These are phyloP conservation scores for Zychaea mexicana DNA, from an alignment of 371 early-diverging fungal species.

Conservation along the genomic window DNA sequence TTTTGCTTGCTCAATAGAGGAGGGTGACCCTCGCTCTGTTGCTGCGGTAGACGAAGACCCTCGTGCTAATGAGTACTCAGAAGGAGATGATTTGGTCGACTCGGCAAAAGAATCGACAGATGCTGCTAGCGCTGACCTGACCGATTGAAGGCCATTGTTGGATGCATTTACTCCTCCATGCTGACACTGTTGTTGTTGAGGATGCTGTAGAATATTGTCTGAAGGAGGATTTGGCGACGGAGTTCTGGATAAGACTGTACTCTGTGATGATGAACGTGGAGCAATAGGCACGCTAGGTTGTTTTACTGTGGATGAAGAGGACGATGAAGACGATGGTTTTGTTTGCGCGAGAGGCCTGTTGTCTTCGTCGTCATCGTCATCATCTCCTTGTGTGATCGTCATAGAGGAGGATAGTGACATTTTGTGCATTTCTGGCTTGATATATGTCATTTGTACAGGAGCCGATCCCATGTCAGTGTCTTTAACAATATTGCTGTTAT, in stretches of 20 bases:
- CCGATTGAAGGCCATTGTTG: not conserved
- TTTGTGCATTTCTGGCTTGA: slow-evolving; percentile 35
- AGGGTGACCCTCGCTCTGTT: not conserved
- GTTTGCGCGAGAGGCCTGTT: slow-evolving; percentile 1
- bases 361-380: slow-evolving; percentile 7
- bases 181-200: not conserved
- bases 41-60: not conserved
- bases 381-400: not conserved
- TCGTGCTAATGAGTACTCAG: not conserved
- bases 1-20: not conserved
- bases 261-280: slow-evolving; percentile 1
- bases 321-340: not conserved
- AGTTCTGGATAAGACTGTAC: not conserved
- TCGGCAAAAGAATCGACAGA: slow-evolving; percentile 7
- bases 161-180: not conserved
- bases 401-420: slow-evolving; percentile 16
- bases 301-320: not conserved
- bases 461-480: slow-evolving; percentile 1
- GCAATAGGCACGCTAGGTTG: not conserved
- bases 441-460: slow-evolving; percentile 41
- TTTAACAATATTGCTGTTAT: not conserved
- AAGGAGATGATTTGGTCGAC: slow-evolving; percentile 1
- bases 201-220: not conserved
- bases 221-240: not conserved
- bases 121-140: slow-evolving; percentile 11